Percentiles rank a stretch among this genome's conserved stretches.
These are phyloP conservation scores for Eragrostis curvula DNA, from an alignment of 176 grass and related monocot species.

Conservation along the genomic window DNA sequence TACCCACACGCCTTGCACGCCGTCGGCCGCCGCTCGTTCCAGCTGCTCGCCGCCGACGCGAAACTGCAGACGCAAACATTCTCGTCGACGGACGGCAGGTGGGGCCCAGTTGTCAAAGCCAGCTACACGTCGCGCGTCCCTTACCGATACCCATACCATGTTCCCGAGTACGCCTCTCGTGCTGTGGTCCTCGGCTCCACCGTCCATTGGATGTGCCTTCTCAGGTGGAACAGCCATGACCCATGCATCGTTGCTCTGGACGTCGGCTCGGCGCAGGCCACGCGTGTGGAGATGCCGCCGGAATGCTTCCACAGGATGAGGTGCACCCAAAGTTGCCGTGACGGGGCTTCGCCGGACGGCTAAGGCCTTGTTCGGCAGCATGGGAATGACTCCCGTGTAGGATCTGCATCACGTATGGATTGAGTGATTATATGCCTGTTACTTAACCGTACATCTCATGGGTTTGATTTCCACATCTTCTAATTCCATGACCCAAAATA, in stretches of 20 bases:
- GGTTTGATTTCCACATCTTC: too few species aligned
- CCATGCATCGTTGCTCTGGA: background rate
- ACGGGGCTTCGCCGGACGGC: background rate
- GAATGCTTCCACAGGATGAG: background rate
- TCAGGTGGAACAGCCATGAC: background rate
- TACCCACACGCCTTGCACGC: too few species aligned
- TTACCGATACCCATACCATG: background rate
- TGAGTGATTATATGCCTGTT: too few species aligned
- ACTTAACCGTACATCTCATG: too few species aligned
- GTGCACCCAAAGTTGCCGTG: fast-evolving
- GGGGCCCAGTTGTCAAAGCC: background rate
- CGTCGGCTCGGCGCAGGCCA: background rate
- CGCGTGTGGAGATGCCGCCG: background rate
- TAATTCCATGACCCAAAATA: too few species aligned
- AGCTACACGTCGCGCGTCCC: too few species aligned
- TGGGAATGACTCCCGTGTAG: too few species aligned
- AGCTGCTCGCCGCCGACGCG: background rate
- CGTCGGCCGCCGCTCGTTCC: background rate
- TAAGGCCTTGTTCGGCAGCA: too few species aligned
- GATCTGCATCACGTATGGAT: too few species aligned
- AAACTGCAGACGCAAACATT: background rate
- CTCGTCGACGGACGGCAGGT: background rate
- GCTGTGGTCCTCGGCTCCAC: background rate
- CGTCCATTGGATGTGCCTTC: background rate
- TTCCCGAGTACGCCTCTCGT: background rate